Percentiles rank a stretch among this genome's conserved stretches.
Conservation (phyloP, 2,329 filamentous ascomycete genomes). For the Fusarium redolens region DNA sequence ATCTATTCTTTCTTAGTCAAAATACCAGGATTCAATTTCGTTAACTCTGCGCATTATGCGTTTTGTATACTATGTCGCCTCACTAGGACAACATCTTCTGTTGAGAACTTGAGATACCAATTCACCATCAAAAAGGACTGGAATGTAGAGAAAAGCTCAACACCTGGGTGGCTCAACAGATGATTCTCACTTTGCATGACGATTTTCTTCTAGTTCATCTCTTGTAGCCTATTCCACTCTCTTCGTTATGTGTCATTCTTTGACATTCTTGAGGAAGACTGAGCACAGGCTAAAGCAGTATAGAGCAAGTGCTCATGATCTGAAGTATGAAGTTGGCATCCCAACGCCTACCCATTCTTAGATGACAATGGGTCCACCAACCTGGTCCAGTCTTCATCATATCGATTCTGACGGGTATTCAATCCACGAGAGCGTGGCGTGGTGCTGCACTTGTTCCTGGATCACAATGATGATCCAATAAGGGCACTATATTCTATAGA, state of each 20-base stretch:
- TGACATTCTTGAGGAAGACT: not conserved
- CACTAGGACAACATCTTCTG: not conserved
- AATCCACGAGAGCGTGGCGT: not conserved
- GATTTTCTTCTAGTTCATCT: too few relatives aligned
- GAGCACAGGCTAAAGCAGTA: not conserved
- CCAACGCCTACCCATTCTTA: not conserved
- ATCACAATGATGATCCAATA: slow-evolving; percentile 14
- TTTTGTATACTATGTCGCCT: not conserved
- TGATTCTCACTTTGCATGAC: not conserved
- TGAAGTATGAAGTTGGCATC: not conserved
- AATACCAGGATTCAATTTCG: too few relatives aligned
- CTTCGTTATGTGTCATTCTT: not conserved
- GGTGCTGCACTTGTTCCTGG: slow-evolving; percentile 9
- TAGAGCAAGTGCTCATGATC: not conserved
- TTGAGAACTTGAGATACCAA: too few relatives aligned
- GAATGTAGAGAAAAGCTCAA: slow-evolving; percentile 29
- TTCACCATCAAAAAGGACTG: not conserved
- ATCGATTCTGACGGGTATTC: not conserved
- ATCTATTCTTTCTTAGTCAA: not conserved
- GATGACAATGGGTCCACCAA: not conserved
- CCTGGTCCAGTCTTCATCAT: not conserved
- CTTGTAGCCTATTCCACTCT: not conserved
- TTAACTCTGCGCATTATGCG: not conserved
- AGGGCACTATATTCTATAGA: not conserved
- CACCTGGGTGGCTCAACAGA: not conserved